Conservation (phyloP, 1,139 yeast genomes). For the Geotrichum carabidarum region DNA sequence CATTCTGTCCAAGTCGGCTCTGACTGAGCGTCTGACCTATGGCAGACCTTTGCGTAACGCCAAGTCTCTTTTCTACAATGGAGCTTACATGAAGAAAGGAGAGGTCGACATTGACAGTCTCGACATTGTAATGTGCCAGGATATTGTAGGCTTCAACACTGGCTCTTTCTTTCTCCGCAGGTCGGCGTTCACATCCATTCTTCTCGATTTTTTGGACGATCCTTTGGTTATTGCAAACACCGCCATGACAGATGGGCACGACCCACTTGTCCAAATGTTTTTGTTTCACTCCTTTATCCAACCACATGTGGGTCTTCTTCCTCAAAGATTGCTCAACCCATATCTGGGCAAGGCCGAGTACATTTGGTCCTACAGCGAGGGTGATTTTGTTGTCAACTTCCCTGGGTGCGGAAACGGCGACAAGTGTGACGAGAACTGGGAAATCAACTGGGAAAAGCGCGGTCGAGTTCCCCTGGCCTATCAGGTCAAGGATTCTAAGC, state of each 20-base stretch:
- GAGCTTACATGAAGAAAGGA: constrained; percentile 20
- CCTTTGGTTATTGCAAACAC: constrained; percentile 20
- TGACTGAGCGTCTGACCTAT: constrained; percentile 27
- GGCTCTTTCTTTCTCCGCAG: constrained; percentile 38
- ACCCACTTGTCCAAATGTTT: constrained; percentile 25
- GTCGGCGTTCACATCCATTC: constrained; percentile 25
- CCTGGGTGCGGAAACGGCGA: constrained; percentile 27
- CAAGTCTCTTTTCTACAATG: constrained; percentile 24
- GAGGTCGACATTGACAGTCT: constrained; percentile 27
- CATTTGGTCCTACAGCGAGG: constrained; percentile 26
- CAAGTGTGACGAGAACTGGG: constrained; percentile 15
- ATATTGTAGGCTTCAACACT: constrained; percentile 35
- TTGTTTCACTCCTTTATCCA: constrained; percentile 26
- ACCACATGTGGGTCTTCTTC: constrained; percentile 35
- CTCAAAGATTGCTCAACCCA: constrained; percentile 36
- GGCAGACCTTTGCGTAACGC: constrained; percentile 21
- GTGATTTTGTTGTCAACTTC: constrained; percentile 32
- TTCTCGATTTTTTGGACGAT: constrained; percentile 31
- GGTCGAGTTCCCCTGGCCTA: constrained; percentile 12
- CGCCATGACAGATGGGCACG: constrained; percentile 24
- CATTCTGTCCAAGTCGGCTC: constrained; percentile 31
- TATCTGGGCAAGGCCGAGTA: constrained; percentile 26
- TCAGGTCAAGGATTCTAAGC: not conserved
- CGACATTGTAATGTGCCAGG: constrained; percentile 32
- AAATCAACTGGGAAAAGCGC: constrained; percentile 13